These are phyloP conservation scores for Aurantiochytrium sp. DNA, from an alignment of 108 stramenopile genomes.

Conservation along the genomic window DNA sequence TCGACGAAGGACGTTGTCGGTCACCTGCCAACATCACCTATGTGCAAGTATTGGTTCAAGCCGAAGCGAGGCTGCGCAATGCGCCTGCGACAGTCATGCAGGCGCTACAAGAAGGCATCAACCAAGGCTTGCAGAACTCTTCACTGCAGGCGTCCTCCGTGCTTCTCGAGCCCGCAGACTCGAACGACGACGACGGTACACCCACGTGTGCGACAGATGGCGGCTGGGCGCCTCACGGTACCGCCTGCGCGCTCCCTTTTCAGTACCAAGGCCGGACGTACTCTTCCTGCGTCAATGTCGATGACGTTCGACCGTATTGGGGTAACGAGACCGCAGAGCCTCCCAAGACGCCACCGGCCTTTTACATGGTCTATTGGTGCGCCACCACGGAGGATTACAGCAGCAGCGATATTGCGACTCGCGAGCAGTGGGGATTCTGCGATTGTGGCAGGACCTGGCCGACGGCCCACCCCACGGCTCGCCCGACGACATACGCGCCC, in stretches of 20 bases:
- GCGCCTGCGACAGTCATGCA: neutral
- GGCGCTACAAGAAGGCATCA: neutral
- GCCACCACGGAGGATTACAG: neutral
- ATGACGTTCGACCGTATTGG: neutral
- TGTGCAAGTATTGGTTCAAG: neutral
- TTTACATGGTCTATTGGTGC: neutral
- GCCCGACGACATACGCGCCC: neutral
- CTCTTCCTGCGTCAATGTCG: neutral
- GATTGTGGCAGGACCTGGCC: constrained; percentile 6
- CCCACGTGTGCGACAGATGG: neutral
- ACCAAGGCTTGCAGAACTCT: neutral
- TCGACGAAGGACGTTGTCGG: neutral
- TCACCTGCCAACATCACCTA: neutral
- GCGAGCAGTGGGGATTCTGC: constrained; percentile 1
- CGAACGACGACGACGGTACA: neutral
- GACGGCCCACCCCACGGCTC: neutral
- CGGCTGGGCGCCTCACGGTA: neutral
- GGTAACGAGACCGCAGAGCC: neutral
- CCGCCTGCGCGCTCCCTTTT: neutral
- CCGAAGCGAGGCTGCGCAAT: neutral
- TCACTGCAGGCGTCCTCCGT: too few species aligned
- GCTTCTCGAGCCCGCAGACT: too few species aligned
- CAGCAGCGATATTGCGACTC: neutral
- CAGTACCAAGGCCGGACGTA: neutral
- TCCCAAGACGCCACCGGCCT: neutral